Percentiles rank a stretch among this genome's conserved stretches.
These are phyloP conservation scores for Yamadazyma akitaensis DNA, from an alignment of 805 yeast genomes.

Conservation along the genomic window DNA sequence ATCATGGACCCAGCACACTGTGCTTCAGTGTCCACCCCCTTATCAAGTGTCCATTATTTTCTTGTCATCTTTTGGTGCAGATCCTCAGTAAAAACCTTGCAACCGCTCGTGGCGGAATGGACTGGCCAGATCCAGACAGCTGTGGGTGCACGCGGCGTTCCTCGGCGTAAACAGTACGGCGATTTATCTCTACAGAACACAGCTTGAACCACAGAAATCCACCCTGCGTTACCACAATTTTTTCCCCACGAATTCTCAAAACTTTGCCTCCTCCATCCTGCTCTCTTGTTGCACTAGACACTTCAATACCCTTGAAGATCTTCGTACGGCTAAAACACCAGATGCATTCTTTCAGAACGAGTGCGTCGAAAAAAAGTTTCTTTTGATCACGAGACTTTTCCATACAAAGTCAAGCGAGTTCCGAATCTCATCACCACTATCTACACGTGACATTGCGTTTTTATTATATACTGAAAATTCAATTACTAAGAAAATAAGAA, in stretches of 20 bases:
- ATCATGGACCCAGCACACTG: not conserved
- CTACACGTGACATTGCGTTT: constrained; percentile 1
- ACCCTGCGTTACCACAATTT: no score
- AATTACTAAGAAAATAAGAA: no score
- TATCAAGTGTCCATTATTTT: no score
- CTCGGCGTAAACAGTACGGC: no score
- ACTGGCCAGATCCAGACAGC: no score
- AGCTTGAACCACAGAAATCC: no score
- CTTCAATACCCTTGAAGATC: not conserved
- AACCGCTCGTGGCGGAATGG: no score
- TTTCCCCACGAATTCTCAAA: not conserved
- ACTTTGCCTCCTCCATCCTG: not conserved
- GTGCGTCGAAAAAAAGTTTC: not conserved
- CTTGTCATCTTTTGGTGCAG: no score
- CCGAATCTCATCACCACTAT: not conserved
- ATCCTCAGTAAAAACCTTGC: no score
- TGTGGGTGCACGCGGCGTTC: no score
- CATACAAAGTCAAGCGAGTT: not conserved
- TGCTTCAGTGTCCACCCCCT: no score
- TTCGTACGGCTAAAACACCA: not conserved
- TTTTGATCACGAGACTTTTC: not conserved
- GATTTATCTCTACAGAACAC: no score
- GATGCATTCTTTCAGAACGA: not conserved
- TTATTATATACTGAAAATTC: not conserved
- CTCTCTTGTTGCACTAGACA: not conserved